phyloP scores from a whole-genome alignment of 306 rosid species.

The Citrullus amarus region DNA sequence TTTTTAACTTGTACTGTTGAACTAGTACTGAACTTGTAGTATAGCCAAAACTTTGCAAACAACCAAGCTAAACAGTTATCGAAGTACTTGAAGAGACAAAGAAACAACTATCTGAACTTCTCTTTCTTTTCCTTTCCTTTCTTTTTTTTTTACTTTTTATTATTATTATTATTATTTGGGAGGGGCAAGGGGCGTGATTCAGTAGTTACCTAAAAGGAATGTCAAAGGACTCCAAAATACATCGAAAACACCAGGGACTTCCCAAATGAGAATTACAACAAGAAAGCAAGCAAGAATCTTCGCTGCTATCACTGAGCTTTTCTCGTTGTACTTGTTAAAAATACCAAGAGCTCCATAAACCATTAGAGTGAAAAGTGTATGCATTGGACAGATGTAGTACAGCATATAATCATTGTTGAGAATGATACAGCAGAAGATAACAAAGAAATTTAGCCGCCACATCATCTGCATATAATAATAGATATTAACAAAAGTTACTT shows the following conservation, averaged over 20 bases:
- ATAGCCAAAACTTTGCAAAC: not conserved
- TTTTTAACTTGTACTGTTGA: not conserved
- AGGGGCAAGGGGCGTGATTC: not conserved
- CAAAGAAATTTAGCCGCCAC: conserved; percentile 96
- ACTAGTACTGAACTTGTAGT: not conserved
- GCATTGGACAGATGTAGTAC: conserved; percentile 99
- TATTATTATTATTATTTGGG: too few species aligned
- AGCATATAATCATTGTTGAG: conserved; percentile 92
- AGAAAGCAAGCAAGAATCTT: conserved; percentile 87
- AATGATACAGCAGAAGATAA: conserved; percentile 79
- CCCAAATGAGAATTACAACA: conserved; percentile 88
- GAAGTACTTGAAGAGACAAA: not conserved
- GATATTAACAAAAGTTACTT: not conserved
- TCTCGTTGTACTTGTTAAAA: conserved; percentile 73
- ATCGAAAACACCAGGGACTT: conserved; percentile 84
- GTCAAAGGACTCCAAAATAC: conserved; percentile 65
- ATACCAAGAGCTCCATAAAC: conserved; percentile 96
- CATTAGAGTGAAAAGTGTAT: conserved; percentile 93
- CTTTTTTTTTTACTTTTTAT: too few species aligned
- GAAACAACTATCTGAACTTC: not conserved
- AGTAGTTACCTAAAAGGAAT: conserved; percentile 53
- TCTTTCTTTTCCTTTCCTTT: not conserved
- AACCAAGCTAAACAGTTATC: not conserved
- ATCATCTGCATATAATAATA: conserved; percentile 56
- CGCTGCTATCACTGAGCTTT: conserved; percentile 56